These are phyloP conservation scores for Penicillium herquei DNA, from an alignment of 495 filamentous ascomycete species.

Conservation along the genomic window DNA sequence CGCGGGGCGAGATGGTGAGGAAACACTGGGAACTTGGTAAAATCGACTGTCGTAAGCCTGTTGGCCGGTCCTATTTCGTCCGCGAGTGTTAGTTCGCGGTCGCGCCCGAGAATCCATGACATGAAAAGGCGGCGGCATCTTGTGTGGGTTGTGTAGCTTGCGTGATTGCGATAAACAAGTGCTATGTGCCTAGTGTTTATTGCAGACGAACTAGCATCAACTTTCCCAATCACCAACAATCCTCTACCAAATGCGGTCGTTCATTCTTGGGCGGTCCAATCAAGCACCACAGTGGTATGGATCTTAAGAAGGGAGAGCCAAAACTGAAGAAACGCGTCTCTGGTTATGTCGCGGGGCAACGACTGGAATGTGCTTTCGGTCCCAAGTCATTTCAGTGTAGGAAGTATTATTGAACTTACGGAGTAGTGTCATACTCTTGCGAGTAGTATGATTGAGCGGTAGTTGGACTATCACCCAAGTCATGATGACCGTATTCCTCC, in stretches of 20 bases:
- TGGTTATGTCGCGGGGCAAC: conserved; percentile 13
- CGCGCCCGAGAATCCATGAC: conserved; percentile 17
- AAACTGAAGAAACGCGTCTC: conserved; percentile 5
- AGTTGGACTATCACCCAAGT: conserved; percentile 20
- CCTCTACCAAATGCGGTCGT: not conserved
- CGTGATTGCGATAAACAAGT: conserved; percentile 7
- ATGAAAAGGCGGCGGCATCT: not conserved
- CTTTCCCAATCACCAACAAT: not conserved
- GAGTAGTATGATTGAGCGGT: conserved; percentile 19
- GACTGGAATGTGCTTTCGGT: conserved; percentile 22
- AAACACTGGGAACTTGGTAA: conserved; percentile 32
- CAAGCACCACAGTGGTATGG: conserved; percentile 5
- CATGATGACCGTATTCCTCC: conserved; percentile 27
- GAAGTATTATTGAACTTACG: conserved; percentile 35
- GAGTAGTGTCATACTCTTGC: conserved; percentile 33
- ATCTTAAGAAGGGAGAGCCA: conserved; percentile 15
- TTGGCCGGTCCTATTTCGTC: conserved; percentile 27
- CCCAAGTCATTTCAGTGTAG: conserved; percentile 9
- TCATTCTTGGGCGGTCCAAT: conserved; percentile 8
- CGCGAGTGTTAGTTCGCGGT: conserved; percentile 31
- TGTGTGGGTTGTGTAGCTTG: not conserved
- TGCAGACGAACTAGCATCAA: not conserved
- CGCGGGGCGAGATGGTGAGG: conserved; percentile 46
- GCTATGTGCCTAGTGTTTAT: conserved; percentile 13
- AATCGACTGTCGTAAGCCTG: conserved; percentile 25